Evolutionary conservation across 805 yeast species (phyloP).

Genomic region (Soucietia sequanensis): DNA sequence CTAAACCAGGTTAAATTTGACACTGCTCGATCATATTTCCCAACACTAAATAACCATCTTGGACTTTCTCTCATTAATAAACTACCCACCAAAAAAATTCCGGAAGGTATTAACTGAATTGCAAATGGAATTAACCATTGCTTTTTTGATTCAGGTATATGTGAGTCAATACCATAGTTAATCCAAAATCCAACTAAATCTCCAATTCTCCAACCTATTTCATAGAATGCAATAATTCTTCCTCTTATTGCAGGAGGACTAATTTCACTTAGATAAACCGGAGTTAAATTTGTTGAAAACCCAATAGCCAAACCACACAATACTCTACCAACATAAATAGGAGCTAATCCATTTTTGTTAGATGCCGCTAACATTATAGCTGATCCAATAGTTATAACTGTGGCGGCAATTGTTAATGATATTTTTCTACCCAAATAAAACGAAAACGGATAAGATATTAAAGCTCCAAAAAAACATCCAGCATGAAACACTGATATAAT

Average conservation of each 20-base stretch:
- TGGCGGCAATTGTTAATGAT: slow-evolving; percentile 31
- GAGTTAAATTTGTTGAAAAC: slow-evolving; percentile 34
- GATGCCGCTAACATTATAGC: slow-evolving; percentile 36
- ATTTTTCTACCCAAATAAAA: slow-evolving; percentile 32
- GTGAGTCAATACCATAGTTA: slow-evolving; percentile 30
- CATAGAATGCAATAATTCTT: slow-evolving; percentile 28
- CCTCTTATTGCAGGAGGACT: slow-evolving; percentile 38
- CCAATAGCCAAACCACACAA: slow-evolving; percentile 38
- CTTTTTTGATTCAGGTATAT: slow-evolving; percentile 19
- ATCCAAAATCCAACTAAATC: slow-evolving; percentile 41
- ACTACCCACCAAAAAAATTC: slow-evolving; percentile 31
- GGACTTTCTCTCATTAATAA: slow-evolving; percentile 35
- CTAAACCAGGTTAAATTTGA: slow-evolving; percentile 35
- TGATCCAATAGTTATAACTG: slow-evolving; percentile 32
- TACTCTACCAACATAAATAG: slow-evolving; percentile 37
- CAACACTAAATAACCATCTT: slow-evolving; percentile 34
- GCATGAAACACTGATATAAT: slow-evolving; percentile 40
- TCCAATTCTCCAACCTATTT: slow-evolving; percentile 40
- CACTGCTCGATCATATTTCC: slow-evolving; percentile 29
- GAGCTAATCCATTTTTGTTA: slow-evolving; percentile 26
- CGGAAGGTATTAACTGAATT: slow-evolving; percentile 36
- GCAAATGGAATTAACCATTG: slow-evolving; percentile 44
- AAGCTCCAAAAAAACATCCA: slow-evolving; percentile 40
- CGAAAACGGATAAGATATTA: slow-evolving; percentile 35
- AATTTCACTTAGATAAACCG: slow-evolving; percentile 34